Evolutionary conservation across 2,329 filamentous ascomycete genomes (phyloP), one percentile per base, ranked within the genome.

Genomic region (Nemania sp.): DNA sequence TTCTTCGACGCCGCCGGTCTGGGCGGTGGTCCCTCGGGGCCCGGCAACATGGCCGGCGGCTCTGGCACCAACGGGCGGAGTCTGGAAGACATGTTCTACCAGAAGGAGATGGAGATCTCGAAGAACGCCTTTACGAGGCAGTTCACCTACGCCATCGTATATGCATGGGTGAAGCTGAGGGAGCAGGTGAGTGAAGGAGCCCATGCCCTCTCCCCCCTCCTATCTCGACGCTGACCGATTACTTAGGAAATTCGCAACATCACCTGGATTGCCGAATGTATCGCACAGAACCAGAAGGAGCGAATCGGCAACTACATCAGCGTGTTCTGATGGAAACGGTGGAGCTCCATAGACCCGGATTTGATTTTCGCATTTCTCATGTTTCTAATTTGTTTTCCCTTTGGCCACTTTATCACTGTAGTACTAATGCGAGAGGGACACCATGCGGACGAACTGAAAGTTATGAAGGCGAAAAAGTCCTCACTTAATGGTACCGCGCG

Each of bases 251-350:
- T 98, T 71, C 90, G 95, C 67, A 99, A 99, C 79, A 97, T 99
- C 73, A 98, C 95, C 53, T 99, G 95, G 95, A 99, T 99, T 77
- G 90, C 95, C 20, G 95, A 99, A 79, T 99, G 95, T 80, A 99
- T 99, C 84, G 95, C 95, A 57, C 95, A 99, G 80, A 97, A 97
- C 81, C 95, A 99, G 79, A 99, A 99, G 82, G 95, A 99, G 78
- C 87, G 95, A 74, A 98, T 99, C 75, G 90, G 91, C 70, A 99
- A 98, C 80, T 99, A 96, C 79, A 99, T 99, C 76, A 97, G 92
- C 78, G 95, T 98, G 64, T 97, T 99, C 79, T 97, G 79, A 84
- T 59, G 42, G n/a, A 29, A 20, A 40, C 20, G 17, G 17, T 13
- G 18, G 51, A 51, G 32, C 20, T 51, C 35, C 54, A 43, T 40